Evolutionary conservation across 2,329 filamentous ascomycete species (phyloP), one percentile per base, ranked within the genome.

Genomic region (Ophiostoma montium): DNA sequence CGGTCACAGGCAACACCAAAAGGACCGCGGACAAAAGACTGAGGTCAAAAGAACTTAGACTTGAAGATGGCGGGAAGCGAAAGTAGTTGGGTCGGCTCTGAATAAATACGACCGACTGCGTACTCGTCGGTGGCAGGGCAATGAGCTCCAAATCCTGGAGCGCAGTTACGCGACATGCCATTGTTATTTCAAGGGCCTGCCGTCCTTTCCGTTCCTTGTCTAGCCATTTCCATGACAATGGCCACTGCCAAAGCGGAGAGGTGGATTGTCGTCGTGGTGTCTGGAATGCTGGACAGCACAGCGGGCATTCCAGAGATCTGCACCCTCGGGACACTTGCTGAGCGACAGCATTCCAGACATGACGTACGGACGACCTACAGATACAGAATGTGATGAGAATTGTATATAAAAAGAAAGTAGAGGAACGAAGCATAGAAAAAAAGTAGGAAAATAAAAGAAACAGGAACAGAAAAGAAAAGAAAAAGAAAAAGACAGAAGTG

Each of bases 61-160:
- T n/a, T n/a, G n/a, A n/a, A n/a, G n/a, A n/a, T n/a, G n/a, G 50
- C 18, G 35, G 42, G 47, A 42, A 30, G 8, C 38, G 23, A 47
- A n/a, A 27, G 18, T 8, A 6, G 21, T 11, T 35, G 21, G 35
- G 31, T 18, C 16, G 3, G 21, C 30, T 42, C 30, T 46, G 19
- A 16, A 46, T 43, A 33, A 44, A 44, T 21, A 13, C n/a, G 42
- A 11, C 16, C 5, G n/a, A 7, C 15, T 13, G 32, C 46, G 46
- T 51, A 35, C 33, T 51, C 15, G 3, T n/a, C 46, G 49, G 49
- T 53, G 51, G 49, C 51, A 49, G 51, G 51, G 32, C 27, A 47
- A 51, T 48, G 48, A 23, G 33, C 41, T 38, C 39, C 16, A 9
- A 19, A 27, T 33, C 18, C n/a, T 30, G n/a, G n/a, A n/a, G n/a